phyloP scores from a whole-genome alignment of 768 basidiomycete species.

The Epithele typhae region DNA sequence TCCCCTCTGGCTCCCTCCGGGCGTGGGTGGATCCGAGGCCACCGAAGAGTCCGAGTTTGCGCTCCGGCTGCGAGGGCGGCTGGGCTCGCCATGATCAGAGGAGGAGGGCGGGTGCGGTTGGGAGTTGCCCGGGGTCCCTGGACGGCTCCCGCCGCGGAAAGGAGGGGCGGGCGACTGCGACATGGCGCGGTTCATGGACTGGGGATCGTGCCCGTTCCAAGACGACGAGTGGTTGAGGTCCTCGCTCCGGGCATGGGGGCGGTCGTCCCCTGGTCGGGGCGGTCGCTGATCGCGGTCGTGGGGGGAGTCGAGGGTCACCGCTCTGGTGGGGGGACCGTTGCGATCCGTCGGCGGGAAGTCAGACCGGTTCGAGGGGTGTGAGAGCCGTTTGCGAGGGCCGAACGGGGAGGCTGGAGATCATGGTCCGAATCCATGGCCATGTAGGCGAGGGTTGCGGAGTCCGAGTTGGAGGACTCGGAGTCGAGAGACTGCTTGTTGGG shows the following conservation, averaged over 20 bases:
- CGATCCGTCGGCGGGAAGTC: constrained; percentile 39
- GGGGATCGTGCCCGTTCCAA: constrained; percentile 24
- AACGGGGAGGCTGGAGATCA: constrained; percentile 12
- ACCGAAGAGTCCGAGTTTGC: constrained; percentile 40
- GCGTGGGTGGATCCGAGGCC: constrained; percentile 50
- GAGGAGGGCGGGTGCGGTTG: constrained; percentile 47
- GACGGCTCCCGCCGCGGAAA: constrained; percentile 53
- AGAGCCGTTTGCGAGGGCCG: constrained; percentile 16
- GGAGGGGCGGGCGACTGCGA: constrained; percentile 26
- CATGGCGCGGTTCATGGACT: constrained; percentile 16
- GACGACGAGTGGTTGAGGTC: constrained; percentile 57
- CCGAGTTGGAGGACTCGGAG: constrained; percentile 15
- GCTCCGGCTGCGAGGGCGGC: constrained; percentile 40
- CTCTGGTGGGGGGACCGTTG: constrained; percentile 53
- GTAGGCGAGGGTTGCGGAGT: constrained; percentile 27
- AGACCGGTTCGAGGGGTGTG: constrained; percentile 12
- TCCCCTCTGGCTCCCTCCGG: constrained; percentile 34
- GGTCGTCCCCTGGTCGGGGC: constrained; percentile 27
- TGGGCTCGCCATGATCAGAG: constrained; percentile 49
- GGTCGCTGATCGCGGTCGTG: constrained; percentile 51
- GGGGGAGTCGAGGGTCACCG: constrained; percentile 56
- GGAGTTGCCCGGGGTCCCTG: constrained; percentile 53
- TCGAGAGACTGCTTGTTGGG: constrained; percentile 19
- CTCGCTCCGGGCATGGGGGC: constrained; percentile 59
- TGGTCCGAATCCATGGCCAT: constrained; percentile 23